phyloP scores from a whole-genome alignment of 1,284 basidiomycete species.

The Leucoagaricus sp. region DNA sequence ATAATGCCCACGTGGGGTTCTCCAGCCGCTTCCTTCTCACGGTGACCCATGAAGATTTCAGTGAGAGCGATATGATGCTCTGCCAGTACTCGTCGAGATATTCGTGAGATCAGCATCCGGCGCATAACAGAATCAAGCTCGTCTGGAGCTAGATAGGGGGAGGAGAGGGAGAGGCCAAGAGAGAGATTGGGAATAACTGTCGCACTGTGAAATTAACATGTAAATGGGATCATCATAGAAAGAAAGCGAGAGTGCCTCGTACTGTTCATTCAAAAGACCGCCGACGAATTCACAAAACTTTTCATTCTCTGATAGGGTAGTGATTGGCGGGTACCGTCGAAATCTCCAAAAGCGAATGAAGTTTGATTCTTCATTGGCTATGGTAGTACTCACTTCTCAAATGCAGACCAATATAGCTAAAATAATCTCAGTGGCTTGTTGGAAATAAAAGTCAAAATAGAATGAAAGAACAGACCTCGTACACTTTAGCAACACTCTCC shows the following conservation, averaged over 20 bases:
- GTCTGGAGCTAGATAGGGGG: constrained; percentile 76
- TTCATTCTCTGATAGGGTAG: constrained; percentile 75
- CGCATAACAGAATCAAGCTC: constrained; percentile 87
- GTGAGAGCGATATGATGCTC: constrained; percentile 90
- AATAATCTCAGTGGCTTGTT: not conserved
- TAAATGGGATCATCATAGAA: constrained; percentile 11
- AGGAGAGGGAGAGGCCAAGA: constrained; percentile 76
- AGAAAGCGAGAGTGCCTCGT: constrained; percentile 25
- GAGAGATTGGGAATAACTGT: constrained; percentile 78
- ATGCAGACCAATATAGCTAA: constrained; percentile 80
- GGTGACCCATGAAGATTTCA: constrained; percentile 46
- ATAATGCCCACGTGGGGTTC: constrained; percentile 87
- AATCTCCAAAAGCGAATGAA: constrained; percentile 48
- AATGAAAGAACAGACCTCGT: constrained; percentile 58
- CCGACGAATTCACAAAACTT: constrained; percentile 76
- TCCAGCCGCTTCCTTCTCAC: constrained; percentile 32
- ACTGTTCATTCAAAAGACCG: constrained; percentile 78
- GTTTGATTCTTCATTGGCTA: constrained; percentile 3
- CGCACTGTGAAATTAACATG: constrained; percentile 44
- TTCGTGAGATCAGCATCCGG: constrained; percentile 88
- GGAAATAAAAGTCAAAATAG: constrained; percentile 1
- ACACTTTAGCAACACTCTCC: constrained; percentile 82
- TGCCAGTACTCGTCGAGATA: constrained; percentile 85
- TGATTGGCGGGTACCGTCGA: constrained; percentile 75
- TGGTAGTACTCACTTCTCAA: constrained; percentile 62